Conservation (phyloP, 2,329 filamentous ascomycete species). For the Colletotrichum sansevieriae region DNA sequence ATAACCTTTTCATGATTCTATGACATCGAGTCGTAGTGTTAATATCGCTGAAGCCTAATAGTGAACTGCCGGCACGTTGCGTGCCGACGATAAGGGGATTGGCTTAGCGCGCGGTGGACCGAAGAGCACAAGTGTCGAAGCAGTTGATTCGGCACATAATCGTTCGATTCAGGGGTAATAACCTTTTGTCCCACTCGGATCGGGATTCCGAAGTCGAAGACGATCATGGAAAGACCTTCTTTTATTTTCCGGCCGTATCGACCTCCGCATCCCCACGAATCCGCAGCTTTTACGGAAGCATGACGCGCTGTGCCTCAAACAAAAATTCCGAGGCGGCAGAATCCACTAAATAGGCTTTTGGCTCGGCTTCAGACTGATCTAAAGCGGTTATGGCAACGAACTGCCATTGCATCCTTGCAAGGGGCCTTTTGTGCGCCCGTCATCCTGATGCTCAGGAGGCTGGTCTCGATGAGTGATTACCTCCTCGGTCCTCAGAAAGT, state of each 20-base stretch:
- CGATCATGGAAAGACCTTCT: neutral
- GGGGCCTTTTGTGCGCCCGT: neutral
- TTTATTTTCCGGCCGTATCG: slow-evolving; percentile 10
- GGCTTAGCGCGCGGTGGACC: too few species aligned
- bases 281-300: neutral
- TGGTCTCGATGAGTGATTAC: slow-evolving; percentile 16
- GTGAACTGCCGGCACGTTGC: too few species aligned
- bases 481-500: slow-evolving; percentile 17
- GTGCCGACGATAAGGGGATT: too few species aligned
- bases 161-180: neutral
- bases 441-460: slow-evolving; percentile 6
- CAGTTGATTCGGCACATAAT: slow-evolving; percentile 9
- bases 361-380: slow-evolving; percentile 5
- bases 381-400: neutral
- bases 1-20: neutral
- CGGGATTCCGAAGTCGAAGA: neutral
- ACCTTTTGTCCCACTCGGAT: slow-evolving; percentile 1
- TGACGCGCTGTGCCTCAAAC: neutral
- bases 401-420: neutral
- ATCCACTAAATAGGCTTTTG: slow-evolving; percentile 25
- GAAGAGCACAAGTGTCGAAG: too few species aligned
- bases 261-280: slow-evolving; percentile 8
- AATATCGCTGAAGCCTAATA: too few species aligned
- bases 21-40: neutral
- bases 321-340: neutral